Conservation (phyloP, 2,329 filamentous ascomycete species). For the Paracamarosporium sp. region DNA sequence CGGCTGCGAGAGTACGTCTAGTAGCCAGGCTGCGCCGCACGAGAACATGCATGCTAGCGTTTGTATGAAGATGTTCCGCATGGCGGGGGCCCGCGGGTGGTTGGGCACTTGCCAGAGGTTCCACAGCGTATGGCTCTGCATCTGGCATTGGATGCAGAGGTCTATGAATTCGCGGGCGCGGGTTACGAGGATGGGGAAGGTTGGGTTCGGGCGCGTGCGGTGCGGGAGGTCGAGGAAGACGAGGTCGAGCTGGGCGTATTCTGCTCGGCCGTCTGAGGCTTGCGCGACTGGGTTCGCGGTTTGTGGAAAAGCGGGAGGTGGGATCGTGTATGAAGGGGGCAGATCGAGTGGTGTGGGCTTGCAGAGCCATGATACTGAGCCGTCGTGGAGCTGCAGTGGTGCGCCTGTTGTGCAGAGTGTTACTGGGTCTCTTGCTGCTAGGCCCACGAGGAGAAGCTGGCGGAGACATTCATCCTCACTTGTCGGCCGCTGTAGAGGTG, state of each 20-base stretch:
- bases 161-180: constrained; percentile 45
- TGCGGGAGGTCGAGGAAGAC: constrained; percentile 46
- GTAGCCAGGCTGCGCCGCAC: constrained; percentile 49
- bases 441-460: constrained; percentile 47
- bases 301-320: constrained; percentile 6
- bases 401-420: constrained; percentile 47
- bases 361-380: constrained; percentile 41
- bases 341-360: constrained; percentile 36
- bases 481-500: constrained; percentile 34
- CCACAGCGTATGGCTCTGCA: constrained; percentile 34
- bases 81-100: constrained; percentile 44
- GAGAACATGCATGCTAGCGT: constrained; percentile 50
- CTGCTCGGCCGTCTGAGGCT: constrained; percentile 41
- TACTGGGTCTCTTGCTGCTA: constrained; percentile 51
- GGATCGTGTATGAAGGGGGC: constrained; percentile 10
- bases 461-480: constrained; percentile 51
- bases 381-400: constrained; percentile 40
- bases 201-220: constrained; percentile 32
- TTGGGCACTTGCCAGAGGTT: constrained; percentile 30
- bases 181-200: constrained; percentile 31
- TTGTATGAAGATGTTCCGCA: constrained; percentile 51
- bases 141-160: constrained; percentile 36
- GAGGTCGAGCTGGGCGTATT: constrained; percentile 50
- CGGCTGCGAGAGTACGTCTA: constrained; percentile 39
- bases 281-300: constrained; percentile 26